A percentile compares a stretch with the other conserved stretches of the same genome.
These are phyloP conservation scores for Veloporphyrellus conicus DNA, from an alignment of 1,284 basidiomycete species.

Conservation along the genomic window DNA sequence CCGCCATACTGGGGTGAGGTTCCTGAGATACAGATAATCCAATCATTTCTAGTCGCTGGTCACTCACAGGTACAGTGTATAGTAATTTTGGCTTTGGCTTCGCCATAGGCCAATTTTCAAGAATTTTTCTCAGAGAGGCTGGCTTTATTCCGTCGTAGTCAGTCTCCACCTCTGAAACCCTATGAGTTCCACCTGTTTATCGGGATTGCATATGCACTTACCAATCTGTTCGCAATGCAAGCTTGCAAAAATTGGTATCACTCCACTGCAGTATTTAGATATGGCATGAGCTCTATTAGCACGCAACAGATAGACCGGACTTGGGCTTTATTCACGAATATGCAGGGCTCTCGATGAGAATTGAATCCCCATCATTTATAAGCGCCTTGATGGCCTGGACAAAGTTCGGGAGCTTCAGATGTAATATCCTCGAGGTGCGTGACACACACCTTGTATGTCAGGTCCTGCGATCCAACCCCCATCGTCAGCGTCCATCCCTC, in stretches of 20 bases:
- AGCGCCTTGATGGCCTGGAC: constrained; percentile 53
- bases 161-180: constrained; percentile 65
- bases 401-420: too few species aligned
- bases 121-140: too few species aligned
- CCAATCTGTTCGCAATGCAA: constrained; percentile 59
- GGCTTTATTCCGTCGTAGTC: too few species aligned
- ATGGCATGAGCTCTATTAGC: background rate
- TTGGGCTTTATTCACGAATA: constrained; percentile 70
- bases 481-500: constrained; percentile 75
- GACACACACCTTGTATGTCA: constrained; percentile 88
- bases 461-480: constrained; percentile 83
- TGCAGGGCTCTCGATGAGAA: constrained; percentile 82
- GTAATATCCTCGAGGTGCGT: too few species aligned
- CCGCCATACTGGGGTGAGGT: constrained; percentile 85
- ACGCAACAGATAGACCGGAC: constrained; percentile 1
- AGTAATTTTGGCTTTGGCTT: constrained; percentile 77
- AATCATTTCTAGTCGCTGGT: constrained; percentile 6
- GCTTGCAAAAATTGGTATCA: constrained; percentile 56
- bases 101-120: constrained; percentile 73
- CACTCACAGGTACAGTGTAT: constrained; percentile 75
- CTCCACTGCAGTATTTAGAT: constrained; percentile 42
- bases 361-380: constrained; percentile 76
- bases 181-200: too few species aligned
- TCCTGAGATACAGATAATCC: too few species aligned
- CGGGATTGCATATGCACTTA: constrained; percentile 31